Evolutionary conservation across 148 eudicot genomes (phyloP).

Genomic region (Dianthus caryophyllus): DNA sequence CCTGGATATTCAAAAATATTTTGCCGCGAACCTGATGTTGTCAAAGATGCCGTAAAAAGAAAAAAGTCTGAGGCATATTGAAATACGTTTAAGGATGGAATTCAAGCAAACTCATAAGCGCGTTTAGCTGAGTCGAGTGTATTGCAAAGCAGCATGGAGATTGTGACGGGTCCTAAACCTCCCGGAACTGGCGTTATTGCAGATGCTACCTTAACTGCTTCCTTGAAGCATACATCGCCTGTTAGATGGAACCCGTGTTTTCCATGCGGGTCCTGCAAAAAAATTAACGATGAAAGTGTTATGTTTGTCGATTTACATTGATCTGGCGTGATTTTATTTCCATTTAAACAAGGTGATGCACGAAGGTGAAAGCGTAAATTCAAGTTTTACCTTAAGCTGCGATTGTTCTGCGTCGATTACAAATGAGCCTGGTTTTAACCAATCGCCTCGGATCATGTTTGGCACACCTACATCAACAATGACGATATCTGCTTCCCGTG

Average conservation of each 20-base stretch:
- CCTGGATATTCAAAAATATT: too few species aligned
- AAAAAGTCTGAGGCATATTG: too few species aligned
- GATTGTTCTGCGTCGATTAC: conserved; percentile 49
- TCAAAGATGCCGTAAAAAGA: too few species aligned
- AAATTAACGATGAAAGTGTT: background rate
- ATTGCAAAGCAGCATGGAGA: conserved; percentile 53
- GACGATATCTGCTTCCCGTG: conserved; percentile 47
- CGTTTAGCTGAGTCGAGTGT: conserved; percentile 45
- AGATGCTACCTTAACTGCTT: conserved; percentile 46
- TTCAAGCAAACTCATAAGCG: conserved; percentile 31
- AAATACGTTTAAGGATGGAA: too few species aligned
- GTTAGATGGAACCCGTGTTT: conserved; percentile 30
- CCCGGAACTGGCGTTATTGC: conserved; percentile 59
- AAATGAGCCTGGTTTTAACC: conserved; percentile 50
- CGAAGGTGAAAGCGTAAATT: too few species aligned
- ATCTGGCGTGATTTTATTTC: too few species aligned
- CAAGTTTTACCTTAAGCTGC: conserved; percentile 36
- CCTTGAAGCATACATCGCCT: conserved; percentile 59
- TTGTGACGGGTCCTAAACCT: conserved; percentile 54
- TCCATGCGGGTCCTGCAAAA: conserved; percentile 35
- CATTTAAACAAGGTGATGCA: background rate
- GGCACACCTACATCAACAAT: conserved; percentile 51
- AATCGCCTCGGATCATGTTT: conserved; percentile 48
- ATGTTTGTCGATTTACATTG: background rate
- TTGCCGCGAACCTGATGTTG: too few species aligned